Evolutionary conservation across 1,284 basidiomycete genomes (phyloP).

Genomic region (Xerocomus alliaceus): DNA sequence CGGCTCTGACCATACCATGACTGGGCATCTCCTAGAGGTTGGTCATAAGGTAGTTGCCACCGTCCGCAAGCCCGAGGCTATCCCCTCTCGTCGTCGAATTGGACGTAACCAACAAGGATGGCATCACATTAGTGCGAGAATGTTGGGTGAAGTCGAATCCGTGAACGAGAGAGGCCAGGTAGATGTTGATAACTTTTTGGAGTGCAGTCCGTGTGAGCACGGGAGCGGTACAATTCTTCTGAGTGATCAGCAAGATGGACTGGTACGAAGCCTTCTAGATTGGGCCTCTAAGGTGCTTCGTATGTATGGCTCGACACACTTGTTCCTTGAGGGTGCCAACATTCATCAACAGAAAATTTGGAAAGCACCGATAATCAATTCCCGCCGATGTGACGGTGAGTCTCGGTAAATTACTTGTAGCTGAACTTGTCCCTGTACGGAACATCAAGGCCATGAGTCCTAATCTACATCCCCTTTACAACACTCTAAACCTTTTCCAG

Average conservation of each 20-base stretch:
- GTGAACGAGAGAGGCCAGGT: slow-evolving; percentile 29
- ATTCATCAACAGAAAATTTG: too few species aligned
- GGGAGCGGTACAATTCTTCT: slow-evolving; percentile 42
- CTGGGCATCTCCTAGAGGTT: slow-evolving; percentile 32
- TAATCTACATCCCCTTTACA: not conserved
- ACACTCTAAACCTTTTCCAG: not conserved
- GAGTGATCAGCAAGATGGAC: slow-evolving; percentile 38
- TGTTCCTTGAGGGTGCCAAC: not conserved
- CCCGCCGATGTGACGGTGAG: too few species aligned
- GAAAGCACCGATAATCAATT: too few species aligned
- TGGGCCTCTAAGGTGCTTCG: slow-evolving; percentile 20
- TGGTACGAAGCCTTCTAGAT: slow-evolving; percentile 34
- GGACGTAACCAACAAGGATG: slow-evolving; percentile 42
- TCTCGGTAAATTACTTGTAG: slow-evolving; percentile 12
- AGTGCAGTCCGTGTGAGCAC: slow-evolving; percentile 33
- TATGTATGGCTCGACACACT: not conserved
- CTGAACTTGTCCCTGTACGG: slow-evolving; percentile 29
- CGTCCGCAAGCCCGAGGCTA: slow-evolving; percentile 32
- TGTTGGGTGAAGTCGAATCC: slow-evolving; percentile 14
- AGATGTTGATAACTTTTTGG: slow-evolving; percentile 42
- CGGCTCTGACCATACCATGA: slow-evolving; percentile 27
- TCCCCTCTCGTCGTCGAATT: slow-evolving; percentile 45
- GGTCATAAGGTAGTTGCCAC: slow-evolving; percentile 44
- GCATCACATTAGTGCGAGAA: too few species aligned
- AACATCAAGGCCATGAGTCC: slow-evolving; percentile 25